phyloP scores from a whole-genome alignment of 2,329 filamentous ascomycete genomes.

The Stachybotrys chartarum region DNA sequence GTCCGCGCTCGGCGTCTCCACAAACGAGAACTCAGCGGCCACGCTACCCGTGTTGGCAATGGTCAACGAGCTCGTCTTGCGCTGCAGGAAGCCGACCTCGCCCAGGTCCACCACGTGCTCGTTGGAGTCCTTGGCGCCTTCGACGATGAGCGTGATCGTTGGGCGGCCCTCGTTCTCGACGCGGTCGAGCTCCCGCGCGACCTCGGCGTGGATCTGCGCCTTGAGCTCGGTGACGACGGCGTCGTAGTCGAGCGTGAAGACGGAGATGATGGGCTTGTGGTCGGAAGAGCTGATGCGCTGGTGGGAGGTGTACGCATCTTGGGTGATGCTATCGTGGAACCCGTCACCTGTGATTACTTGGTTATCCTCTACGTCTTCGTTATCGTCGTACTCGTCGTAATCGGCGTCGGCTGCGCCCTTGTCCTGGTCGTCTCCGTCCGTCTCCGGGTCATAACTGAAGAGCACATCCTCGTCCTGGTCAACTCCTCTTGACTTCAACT shows the following conservation, averaged over 20 bases:
- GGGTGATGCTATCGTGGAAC: constrained; percentile 43
- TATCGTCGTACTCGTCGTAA: constrained; percentile 51
- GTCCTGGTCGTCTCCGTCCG: constrained; percentile 48
- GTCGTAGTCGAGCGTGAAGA: constrained; percentile 81
- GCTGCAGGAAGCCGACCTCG: constrained; percentile 60
- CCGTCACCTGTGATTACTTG: constrained; percentile 51
- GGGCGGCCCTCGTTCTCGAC: constrained; percentile 88
- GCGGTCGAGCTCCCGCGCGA: constrained; percentile 80
- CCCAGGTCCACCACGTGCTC: constrained; percentile 67
- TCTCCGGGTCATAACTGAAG: constrained; percentile 84
- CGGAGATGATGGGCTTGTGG: constrained; percentile 82
- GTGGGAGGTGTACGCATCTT: constrained; percentile 74
- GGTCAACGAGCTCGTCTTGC: constrained; percentile 61
- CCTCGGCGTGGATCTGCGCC: constrained; percentile 74
- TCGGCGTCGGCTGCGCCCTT: constrained; percentile 35
- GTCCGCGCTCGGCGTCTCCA: constrained; percentile 55
- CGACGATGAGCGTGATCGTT: constrained; percentile 73
- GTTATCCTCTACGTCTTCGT: constrained; percentile 36
- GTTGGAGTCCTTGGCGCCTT: constrained; percentile 42
- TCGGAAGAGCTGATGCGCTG: constrained; percentile 89
- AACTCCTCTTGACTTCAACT: constrained; percentile 76
- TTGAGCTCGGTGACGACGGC: constrained; percentile 81
- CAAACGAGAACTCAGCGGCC: constrained; percentile 70
- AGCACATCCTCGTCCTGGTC: constrained; percentile 78
- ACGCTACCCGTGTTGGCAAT: constrained; percentile 90